phyloP scores from a whole-genome alignment of 805 yeast genomes.

The Schizosaccharomyces osmophilus region DNA sequence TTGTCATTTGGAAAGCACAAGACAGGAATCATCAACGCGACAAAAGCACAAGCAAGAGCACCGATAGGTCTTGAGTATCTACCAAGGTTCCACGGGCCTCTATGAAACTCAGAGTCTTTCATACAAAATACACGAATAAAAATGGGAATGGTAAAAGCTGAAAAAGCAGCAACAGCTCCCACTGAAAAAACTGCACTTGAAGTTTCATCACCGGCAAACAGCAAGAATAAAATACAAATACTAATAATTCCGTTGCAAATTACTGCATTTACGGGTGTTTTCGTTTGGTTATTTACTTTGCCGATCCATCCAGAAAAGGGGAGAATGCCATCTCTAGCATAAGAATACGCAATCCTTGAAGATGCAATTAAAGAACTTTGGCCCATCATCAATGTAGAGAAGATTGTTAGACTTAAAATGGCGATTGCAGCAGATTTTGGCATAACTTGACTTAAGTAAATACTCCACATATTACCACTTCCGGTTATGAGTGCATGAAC shows the following conservation, averaged over 20 bases:
- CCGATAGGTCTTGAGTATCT: conserved; percentile 25
- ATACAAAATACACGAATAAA: conserved; percentile 28
- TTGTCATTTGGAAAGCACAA: conserved; percentile 21
- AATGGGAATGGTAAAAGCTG: conserved; percentile 41
- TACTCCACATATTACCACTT: background rate
- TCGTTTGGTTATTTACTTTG: conserved; percentile 18
- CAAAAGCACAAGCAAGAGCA: conserved; percentile 21
- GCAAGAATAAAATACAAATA: conserved; percentile 28
- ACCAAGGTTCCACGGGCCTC: conserved; percentile 50
- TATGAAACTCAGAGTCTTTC: conserved; percentile 23
- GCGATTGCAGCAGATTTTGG: conserved; percentile 18
- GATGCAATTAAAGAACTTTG: conserved; percentile 37
- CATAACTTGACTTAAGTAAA: background rate
- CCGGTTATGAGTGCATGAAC: background rate
- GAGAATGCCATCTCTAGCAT: conserved; percentile 43
- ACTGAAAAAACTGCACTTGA: conserved; percentile 50
- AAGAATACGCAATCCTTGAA: conserved; percentile 43
- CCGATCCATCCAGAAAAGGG: conserved; percentile 30
- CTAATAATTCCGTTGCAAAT: conserved; percentile 33
- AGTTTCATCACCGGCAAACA: conserved; percentile 41
- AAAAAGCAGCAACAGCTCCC: conserved; percentile 43
- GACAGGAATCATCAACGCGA: conserved; percentile 31
- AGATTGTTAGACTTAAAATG: conserved; percentile 21
- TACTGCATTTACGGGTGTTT: conserved; percentile 13
- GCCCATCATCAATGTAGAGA: conserved; percentile 27